Evolutionary conservation across 352 stramenopile genomes (phyloP).

Genomic region (Phytophthora megakarya): DNA sequence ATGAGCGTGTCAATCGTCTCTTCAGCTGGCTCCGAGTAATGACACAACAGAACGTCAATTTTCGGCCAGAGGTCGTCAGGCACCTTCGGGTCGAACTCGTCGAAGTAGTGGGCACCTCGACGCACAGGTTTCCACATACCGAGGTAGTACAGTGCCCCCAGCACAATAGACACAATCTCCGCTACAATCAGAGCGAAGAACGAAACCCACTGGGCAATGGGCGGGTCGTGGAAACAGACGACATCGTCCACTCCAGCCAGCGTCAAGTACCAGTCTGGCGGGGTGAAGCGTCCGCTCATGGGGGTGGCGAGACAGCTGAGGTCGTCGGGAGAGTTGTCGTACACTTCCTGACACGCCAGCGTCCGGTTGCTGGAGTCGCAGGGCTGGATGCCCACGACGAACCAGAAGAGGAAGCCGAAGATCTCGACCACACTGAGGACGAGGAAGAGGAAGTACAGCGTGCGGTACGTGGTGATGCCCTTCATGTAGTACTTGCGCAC

Average conservation of each 20-base stretch:
- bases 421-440: conserved; percentile 72
- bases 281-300: conserved; percentile 72
- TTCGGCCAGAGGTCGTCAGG: conserved; percentile 85
- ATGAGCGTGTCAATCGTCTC: conserved; percentile 87
- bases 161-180: conserved; percentile 70
- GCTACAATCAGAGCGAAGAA: conserved; percentile 77
- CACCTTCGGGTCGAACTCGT: conserved; percentile 84
- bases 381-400: conserved; percentile 77
- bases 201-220: conserved; percentile 78
- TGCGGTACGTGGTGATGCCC: conserved; percentile 75
- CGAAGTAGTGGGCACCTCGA: conserved; percentile 87
- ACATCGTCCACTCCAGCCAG: conserved; percentile 78
- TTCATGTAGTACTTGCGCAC: conserved; percentile 92
- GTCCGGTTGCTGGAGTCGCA: conserved; percentile 61
- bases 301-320: conserved; percentile 51
- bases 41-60: conserved; percentile 82
- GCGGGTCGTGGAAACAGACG: conserved; percentile 75
- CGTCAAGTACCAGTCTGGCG: conserved; percentile 77
- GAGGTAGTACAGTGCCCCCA: conserved; percentile 85
- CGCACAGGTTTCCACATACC: conserved; percentile 90
- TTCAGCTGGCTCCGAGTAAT: conserved; percentile 85
- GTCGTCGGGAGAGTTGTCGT: conserved; percentile 62
- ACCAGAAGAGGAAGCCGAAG: conserved; percentile 78
- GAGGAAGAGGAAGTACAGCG: conserved; percentile 82
- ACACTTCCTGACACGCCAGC: conserved; percentile 62